A percentile compares a stretch with the other conserved stretches of the same genome.
These are phyloP conservation scores for Cytospora schulzeri DNA, from an alignment of 2,329 filamentous ascomycete genomes.

Conservation along the genomic window DNA sequence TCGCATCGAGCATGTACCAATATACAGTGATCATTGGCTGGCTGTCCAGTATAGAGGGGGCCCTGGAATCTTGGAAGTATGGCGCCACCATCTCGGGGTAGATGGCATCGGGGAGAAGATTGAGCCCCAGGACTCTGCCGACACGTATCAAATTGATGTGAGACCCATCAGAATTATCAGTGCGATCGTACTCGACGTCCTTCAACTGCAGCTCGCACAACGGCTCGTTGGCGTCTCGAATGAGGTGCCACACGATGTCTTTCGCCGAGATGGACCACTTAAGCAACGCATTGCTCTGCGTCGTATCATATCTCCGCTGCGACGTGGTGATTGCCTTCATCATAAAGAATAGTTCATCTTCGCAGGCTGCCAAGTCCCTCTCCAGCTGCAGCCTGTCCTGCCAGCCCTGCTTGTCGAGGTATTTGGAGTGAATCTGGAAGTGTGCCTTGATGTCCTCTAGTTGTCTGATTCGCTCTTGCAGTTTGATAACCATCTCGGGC, in stretches of 20 bases:
- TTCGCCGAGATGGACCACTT: constrained; percentile 93
- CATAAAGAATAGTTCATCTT: constrained; percentile 98
- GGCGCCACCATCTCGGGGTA: constrained; percentile 97
- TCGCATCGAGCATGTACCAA: constrained; percentile 98
- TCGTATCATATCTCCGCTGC: constrained; percentile 80
- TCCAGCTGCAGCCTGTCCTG: constrained; percentile 87
- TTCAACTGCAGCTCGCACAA: constrained; percentile 91
- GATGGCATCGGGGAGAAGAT: constrained; percentile 84
- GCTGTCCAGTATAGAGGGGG: constrained; percentile 57
- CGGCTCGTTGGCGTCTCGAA: constrained; percentile 83
- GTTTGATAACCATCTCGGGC: constrained; percentile 85
- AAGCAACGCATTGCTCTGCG: constrained; percentile 76
- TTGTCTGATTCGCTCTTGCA: constrained; percentile 91
- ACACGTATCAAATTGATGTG: constrained; percentile 92
- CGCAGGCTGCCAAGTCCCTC: constrained; percentile 82
- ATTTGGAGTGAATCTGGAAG: constrained; percentile 89
- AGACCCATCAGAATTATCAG: constrained; percentile 95
- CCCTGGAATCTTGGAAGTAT: constrained; percentile 68
- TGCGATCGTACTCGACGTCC: constrained; percentile 90
- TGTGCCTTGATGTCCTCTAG: constrained; percentile 95
- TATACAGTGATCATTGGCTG: constrained; percentile 90
- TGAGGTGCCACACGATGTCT: constrained; percentile 96
- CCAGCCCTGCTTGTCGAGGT: constrained; percentile 87
- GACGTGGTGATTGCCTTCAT: constrained; percentile 99
- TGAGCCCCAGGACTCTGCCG: constrained; percentile 83